Percentiles rank a stretch among this genome's conserved stretches.
phyloP scores from a whole-genome alignment of 768 basidiomycete species.

The Lentinus tigrinus region DNA sequence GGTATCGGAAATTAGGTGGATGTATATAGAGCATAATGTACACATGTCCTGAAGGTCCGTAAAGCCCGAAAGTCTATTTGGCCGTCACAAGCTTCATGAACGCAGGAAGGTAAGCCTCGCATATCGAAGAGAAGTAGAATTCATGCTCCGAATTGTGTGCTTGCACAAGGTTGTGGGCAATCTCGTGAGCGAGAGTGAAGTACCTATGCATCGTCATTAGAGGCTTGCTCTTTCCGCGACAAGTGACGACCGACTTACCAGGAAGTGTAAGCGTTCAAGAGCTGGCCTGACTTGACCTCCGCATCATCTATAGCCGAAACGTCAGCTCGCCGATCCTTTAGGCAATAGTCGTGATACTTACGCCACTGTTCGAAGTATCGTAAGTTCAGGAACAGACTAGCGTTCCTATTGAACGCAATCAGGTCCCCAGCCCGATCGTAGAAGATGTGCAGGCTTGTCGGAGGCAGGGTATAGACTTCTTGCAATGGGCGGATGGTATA shows the following conservation, averaged over 20 bases:
- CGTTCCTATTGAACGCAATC: conserved; percentile 92
- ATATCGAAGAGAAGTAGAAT: conserved; percentile 91
- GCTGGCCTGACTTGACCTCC: conserved; percentile 53
- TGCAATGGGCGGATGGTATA: conserved; percentile 65
- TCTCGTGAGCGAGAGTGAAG: conserved; percentile 89
- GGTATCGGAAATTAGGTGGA: background rate
- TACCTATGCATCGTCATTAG: conserved; percentile 52
- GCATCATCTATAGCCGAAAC: conserved; percentile 56
- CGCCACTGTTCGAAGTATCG: conserved; percentile 87
- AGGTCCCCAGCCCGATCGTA: conserved; percentile 76
- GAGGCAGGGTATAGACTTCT: conserved; percentile 70
- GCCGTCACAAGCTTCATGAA: conserved; percentile 10
- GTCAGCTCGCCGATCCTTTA: background rate
- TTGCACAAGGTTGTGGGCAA: conserved; percentile 86
- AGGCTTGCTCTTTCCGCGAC: background rate
- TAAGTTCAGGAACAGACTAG: conserved; percentile 85
- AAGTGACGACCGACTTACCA: conserved; percentile 48
- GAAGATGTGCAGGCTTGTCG: conserved; percentile 80
- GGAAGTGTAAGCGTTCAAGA: conserved; percentile 70
- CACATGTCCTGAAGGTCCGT: background rate
- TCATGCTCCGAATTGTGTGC: conserved; percentile 91
- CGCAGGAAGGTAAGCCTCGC: conserved; percentile 56
- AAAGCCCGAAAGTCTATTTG: background rate
- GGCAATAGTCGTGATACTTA: conserved; percentile 36
- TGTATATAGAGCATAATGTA: background rate